A percentile compares a stretch with the other conserved stretches of the same genome.
Conservation (phyloP, 139 green algal genomes). For the Auxenochlorella pyrenoidosa region DNA sequence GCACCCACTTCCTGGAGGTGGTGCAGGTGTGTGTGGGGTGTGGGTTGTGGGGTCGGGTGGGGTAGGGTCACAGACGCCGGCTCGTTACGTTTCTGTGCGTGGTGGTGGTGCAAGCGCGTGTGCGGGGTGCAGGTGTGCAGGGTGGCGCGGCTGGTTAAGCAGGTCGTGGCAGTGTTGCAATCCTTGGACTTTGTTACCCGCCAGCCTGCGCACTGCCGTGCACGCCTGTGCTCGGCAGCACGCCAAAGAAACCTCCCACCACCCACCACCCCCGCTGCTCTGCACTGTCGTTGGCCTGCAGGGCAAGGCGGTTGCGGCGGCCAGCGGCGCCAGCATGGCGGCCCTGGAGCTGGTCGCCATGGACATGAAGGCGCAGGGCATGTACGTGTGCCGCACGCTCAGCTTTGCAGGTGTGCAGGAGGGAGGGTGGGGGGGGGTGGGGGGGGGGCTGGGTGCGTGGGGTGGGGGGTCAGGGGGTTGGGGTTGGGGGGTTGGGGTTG, state of each 20-base stretch:
- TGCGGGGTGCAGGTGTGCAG: too few relatives aligned
- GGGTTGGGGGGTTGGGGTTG: too few relatives aligned
- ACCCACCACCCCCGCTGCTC: too few relatives aligned
- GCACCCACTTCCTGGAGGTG: background rate
- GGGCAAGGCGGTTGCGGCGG: conserved; percentile 55
- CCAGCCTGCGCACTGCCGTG: background rate
- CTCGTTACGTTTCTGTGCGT: too few relatives aligned
- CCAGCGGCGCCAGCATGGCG: conserved; percentile 49
- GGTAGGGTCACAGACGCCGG: too few relatives aligned
- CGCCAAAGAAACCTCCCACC: too few relatives aligned
- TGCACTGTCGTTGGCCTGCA: too few relatives aligned
- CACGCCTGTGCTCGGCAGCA: background rate
- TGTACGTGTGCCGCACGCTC: conserved; percentile 85
- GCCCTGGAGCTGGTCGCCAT: conserved; percentile 87
- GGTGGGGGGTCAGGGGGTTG: background rate
- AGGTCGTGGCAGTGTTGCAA: too few relatives aligned
- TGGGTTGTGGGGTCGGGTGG: background rate
- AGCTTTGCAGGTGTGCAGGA: conserved; percentile 65
- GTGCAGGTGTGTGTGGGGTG: conserved; percentile 6
- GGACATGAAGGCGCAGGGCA: conserved; percentile 86
- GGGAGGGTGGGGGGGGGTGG: background rate
- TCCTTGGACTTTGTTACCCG: too few relatives aligned
- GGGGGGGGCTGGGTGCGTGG: background rate
- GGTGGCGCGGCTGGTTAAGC: too few relatives aligned
- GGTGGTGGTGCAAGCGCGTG: too few relatives aligned